Evolutionary conservation across 805 yeast genomes (phyloP), one percentile per base, ranked within the genome.

Genomic region (Suhomyces vadensis): DNA sequence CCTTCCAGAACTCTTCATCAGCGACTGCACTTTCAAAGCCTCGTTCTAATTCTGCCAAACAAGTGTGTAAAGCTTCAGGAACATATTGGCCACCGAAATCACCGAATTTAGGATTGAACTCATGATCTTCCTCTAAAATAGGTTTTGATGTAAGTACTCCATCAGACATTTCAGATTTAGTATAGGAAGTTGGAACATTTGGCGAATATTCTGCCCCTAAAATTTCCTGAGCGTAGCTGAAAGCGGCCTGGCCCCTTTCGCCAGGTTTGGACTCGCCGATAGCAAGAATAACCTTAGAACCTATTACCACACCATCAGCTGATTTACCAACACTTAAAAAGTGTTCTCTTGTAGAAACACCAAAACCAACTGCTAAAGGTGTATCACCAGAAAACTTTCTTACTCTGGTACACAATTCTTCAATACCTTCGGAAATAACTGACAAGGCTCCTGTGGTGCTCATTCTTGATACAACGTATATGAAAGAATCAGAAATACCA

Each of bases 1-100:
- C 98, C 44, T 82, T 85, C 99, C 99, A 94, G 77, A 94, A 94
- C 26, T 68, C 60, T 29, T 90, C 94, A 67, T 94, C 99, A 22
- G 91, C 88, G 52, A 83, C 83, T 14, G 97, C 97, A 35, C 74
- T 77, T 62, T 87, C 91, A 63, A 91, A 95, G 3, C 89, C 97
- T 42, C 64, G 73, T 71, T 94, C 99, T 46, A 94, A 78, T 69
- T 94, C 96, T 49, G 82, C 79, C 55, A 94, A 76, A 73, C 98
- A 92, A 35, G 95, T 80, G 68, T 91, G 92, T 59, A 94, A 73
- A 17, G 95, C 88, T 73, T 94, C 99, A 31, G 99, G 99, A 31
- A 94, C 99, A 61, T 89, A 94, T 72, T 94, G 99, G 48, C 99
- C 99, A 64, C 99, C 99, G 61, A 89, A 95, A 39, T 82, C 90